Percentiles rank a stretch among this genome's conserved stretches.
Conservation (phyloP, 805 yeast genomes). For the Wickerhamiella musiphila region DNA sequence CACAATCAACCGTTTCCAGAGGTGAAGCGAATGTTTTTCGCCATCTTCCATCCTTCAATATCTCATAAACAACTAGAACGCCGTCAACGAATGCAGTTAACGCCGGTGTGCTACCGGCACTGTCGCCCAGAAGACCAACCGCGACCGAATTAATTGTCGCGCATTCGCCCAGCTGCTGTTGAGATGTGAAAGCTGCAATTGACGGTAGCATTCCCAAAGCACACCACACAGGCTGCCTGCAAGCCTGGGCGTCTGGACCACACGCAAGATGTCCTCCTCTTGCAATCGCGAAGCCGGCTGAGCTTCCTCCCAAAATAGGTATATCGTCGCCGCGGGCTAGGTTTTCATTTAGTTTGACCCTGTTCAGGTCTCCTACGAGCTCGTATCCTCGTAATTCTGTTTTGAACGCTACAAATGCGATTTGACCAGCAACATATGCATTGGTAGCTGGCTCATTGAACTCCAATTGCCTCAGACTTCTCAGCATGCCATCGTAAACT, state of each 20-base stretch:
- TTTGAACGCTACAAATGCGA: neutral
- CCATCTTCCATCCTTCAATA: slow-evolving; percentile 14
- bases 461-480: neutral
- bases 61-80: slow-evolving; percentile 9
- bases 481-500: slow-evolving; percentile 1
- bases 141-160: neutral
- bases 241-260: neutral
- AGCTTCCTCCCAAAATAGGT: neutral
- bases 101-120: neutral
- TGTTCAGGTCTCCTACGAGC: too few species aligned
- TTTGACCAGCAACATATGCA: neutral
- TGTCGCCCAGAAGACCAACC: slow-evolving; percentile 2
- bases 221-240: neutral
- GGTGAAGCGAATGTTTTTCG: slow-evolving; percentile 27
- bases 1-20: slow-evolving; percentile 18
- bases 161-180: neutral
- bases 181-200: neutral
- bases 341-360: too few species aligned
- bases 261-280: neutral
- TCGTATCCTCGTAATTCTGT: too few species aligned
- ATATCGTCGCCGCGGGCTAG: too few species aligned
- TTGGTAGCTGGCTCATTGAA: neutral
- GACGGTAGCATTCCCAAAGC: neutral
- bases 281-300: neutral
- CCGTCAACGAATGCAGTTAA: slow-evolving; percentile 7